Evolutionary conservation across 1,284 basidiomycete genomes (phyloP), one percentile per base, ranked within the genome.

Genomic region (Ganoderma resinaceum): DNA sequence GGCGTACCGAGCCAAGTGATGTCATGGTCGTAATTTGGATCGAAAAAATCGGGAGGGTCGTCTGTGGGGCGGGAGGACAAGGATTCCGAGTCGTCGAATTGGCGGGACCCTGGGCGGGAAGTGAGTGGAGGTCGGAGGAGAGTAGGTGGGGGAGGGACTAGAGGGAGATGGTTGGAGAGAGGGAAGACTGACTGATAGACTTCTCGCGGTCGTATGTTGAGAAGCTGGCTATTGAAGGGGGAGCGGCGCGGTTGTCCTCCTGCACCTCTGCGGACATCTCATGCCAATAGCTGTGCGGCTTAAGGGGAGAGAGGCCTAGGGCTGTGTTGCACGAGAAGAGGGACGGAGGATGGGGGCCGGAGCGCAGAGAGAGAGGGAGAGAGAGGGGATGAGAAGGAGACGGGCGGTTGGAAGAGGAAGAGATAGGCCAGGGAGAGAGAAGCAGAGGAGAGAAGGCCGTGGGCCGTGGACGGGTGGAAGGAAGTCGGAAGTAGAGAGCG

Each of bases 11-110:
- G 66, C 72, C 74, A 78, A 12, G 73, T 71, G 38, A 76, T 72
- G 33, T 76, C 74, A 42, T 71, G 68, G 55, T 77, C 77, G 65
- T 75, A 74, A 65, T 77, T 78, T 0, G 77, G 77, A 66, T 78
- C 77, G 35, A 76, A 78, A 62, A 75, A 76, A 52, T 75, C 76
- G n/a, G 73, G 69, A 20, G 67, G 58, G 23, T 60, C 65, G 20
- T 62, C 60, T 7, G 63, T 65, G 37, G 46, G 43, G 46, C 64
- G 69, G 40, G 67, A 66, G 37, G 67, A 63, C 42, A 70, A 59
- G 16, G 71, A 72, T 57, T 69, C 63, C 42, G 69, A 58, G 53
- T 72, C 71, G 29, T 70, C 62, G 46, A 60, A 72, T 18, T 46
- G 69, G 6, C 57, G 64, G n/a, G 68, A 65, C 8, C 57, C 65